Evolutionary conservation across 2,329 filamentous ascomycete genomes (phyloP).

Genomic region (Talaromyces sp.): DNA sequence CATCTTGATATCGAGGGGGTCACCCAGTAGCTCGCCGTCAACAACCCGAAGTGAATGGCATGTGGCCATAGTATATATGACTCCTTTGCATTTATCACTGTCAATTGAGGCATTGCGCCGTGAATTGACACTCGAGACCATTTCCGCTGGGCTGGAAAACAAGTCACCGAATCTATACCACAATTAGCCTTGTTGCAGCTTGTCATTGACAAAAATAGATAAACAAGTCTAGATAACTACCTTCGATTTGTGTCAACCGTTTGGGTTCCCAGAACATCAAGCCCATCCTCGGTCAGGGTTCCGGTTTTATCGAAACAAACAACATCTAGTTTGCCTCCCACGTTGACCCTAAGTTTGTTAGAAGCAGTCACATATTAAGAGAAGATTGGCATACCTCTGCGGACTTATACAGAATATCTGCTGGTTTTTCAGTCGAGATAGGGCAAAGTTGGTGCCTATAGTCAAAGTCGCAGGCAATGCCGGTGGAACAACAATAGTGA

Average conservation of each 20-base stretch:
- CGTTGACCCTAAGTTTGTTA: slow-evolving; percentile 63
- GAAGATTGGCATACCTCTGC: slow-evolving; percentile 49
- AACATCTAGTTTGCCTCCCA: slow-evolving; percentile 90
- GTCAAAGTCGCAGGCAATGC: slow-evolving; percentile 90
- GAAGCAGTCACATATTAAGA: neutral
- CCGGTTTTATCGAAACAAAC: slow-evolving; percentile 99
- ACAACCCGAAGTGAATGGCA: slow-evolving; percentile 87
- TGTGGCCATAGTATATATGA: slow-evolving; percentile 92
- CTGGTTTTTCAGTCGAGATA: slow-evolving; percentile 78
- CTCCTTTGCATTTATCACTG: slow-evolving; percentile 61
- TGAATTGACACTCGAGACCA: slow-evolving; percentile 52
- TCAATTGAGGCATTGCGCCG: slow-evolving; percentile 57
- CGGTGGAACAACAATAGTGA: slow-evolving; percentile 95
- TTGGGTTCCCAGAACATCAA: slow-evolving; percentile 86
- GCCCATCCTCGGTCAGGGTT: slow-evolving; percentile 92
- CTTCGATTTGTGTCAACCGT: slow-evolving; percentile 61
- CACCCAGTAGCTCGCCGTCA: slow-evolving; percentile 83
- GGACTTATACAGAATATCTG: slow-evolving; percentile 97
- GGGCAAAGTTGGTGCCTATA: slow-evolving; percentile 93
- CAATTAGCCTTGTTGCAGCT: slow-evolving; percentile 12
- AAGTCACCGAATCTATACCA: slow-evolving; percentile 65
- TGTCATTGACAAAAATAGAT: neutral
- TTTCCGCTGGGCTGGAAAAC: slow-evolving; percentile 57
- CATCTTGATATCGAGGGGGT: slow-evolving; percentile 96
- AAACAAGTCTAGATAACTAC: slow-evolving; percentile 17